These are phyloP conservation scores for Candida tallmaniae DNA, from an alignment of 805 yeast species.

Conservation along the genomic window DNA sequence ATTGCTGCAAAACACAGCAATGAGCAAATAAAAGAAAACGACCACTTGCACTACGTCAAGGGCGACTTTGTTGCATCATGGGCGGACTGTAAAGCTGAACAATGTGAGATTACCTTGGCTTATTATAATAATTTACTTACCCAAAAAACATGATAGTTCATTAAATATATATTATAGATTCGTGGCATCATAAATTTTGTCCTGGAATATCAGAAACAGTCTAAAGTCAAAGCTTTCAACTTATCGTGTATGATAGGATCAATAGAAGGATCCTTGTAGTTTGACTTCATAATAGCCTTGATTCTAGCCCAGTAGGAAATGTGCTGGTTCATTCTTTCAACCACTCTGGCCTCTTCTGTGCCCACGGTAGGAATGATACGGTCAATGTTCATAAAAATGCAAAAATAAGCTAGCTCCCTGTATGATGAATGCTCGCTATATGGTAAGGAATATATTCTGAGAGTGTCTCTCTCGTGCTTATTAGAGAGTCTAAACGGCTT, in stretches of 20 bases:
- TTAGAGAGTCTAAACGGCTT: slow-evolving; percentile 10
- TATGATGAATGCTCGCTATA: slow-evolving; percentile 94
- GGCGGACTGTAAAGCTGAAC: slow-evolving; percentile 47
- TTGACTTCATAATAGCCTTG: slow-evolving; percentile 12
- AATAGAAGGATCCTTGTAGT: slow-evolving; percentile 3
- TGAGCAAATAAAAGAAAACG: slow-evolving; percentile 21
- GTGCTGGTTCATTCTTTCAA: slow-evolving; percentile 26
- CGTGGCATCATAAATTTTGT: background rate
- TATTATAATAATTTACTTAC: slow-evolving; percentile 12
- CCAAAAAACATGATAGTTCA: slow-evolving; percentile 2
- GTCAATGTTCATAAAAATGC: slow-evolving; percentile 45
- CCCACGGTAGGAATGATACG: slow-evolving; percentile 79
- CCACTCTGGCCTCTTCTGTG: slow-evolving; percentile 22
- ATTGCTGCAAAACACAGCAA: slow-evolving; percentile 27
- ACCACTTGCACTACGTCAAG: slow-evolving; percentile 45
- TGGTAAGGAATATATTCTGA: slow-evolving; percentile 61
- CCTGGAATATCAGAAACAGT: background rate
- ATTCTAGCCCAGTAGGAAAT: slow-evolving; percentile 27
- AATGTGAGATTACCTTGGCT: slow-evolving; percentile 51
- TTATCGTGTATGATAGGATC: slow-evolving; percentile 11
- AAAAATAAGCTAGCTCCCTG: slow-evolving; percentile 68
- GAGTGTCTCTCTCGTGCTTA: slow-evolving; percentile 19
- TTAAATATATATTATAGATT: background rate
- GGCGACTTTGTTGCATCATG: slow-evolving; percentile 71
- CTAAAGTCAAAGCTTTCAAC: slow-evolving; percentile 3